These are phyloP conservation scores for Pythium sp. DNA, from an alignment of 352 stramenopile species.

Conservation along the genomic window DNA sequence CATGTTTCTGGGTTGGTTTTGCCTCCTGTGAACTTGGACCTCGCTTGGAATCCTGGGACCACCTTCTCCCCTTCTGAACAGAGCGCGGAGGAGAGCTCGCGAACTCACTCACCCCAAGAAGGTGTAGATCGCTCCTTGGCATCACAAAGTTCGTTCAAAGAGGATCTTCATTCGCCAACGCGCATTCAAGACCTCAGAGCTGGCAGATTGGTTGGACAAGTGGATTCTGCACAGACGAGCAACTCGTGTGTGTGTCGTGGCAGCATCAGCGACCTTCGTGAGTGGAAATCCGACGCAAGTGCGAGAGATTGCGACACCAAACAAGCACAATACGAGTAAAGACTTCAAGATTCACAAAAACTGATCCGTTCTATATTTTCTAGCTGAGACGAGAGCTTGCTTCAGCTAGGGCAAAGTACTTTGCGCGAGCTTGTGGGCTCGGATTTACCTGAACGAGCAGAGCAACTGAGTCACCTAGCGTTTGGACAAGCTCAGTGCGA, in stretches of 20 bases:
- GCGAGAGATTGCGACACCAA: neutral
- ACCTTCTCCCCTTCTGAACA: neutral
- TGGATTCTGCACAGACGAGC: neutral
- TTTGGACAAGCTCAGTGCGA: neutral
- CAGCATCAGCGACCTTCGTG: neutral
- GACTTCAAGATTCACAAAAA: neutral
- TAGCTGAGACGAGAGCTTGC: neutral
- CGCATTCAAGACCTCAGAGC: neutral
- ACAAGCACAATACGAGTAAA: neutral
- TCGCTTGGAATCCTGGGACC: neutral
- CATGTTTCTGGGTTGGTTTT: neutral
- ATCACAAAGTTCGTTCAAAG: neutral
- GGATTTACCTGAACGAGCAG: neutral
- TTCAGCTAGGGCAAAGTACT: neutral
- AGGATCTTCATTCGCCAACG: neutral
- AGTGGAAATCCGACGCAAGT: neutral
- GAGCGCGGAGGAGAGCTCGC: neutral
- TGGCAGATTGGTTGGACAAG: neutral
- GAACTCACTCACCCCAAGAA: neutral
- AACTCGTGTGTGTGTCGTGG: neutral
- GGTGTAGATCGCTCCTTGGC: neutral
- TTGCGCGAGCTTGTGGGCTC: neutral
- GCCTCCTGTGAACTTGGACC: neutral
- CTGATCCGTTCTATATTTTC: neutral
- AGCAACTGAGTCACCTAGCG: neutral